Base-by-base conservation (phyloP, 2,329 filamentous ascomycete genomes). In the Epichloe sylvatica region DNA sequence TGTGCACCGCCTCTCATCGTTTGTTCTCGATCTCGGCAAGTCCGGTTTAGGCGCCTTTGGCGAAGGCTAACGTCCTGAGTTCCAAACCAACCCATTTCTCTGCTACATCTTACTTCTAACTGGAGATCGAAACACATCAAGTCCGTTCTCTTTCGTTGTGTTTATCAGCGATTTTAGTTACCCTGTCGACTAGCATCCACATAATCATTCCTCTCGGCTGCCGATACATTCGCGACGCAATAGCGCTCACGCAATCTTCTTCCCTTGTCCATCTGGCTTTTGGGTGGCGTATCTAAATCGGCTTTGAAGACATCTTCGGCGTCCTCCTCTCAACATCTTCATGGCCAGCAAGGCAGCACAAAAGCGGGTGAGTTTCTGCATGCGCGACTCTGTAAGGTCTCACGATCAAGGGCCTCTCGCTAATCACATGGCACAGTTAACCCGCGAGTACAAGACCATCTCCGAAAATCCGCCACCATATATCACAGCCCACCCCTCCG, bases 401-500 rank as follows among this genome's bases (percentile, higher is more conserved):
- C 11, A 52, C 11, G 15, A 47, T 21, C 17, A 17, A 47, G 23
- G 12, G 37, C 5, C 15, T 25, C 36, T 9, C 19, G 47, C 62
- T 67, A 52, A 63, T 37, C 49, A 8, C 50, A 41, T 21, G 11
- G 49, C 47, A 19, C 55, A 78, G 76, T 73, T 80, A 64, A 78
- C 77, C 57, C 75, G 76, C 66, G 77, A 80, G 61, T 81, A 77
- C 69, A 80, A 80, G 64, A 69, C 72, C 53, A 80, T 81, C 56
- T 72, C 74, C 15, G 73, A 78, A 59, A 91, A 89, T 60, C 89
- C 90, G 11, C 88, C 89, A 36, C 88, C 89, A 48, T 94, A 87
- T 70, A 94, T 95, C 59, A 75, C 80, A 46, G 89, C 90, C 13
- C 89, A 95, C 63, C 89, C 89, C 11, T 94, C 88, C 38, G 90